Percentiles rank a stretch among this genome's conserved stretches.
phyloP scores from a whole-genome alignment of 2,329 filamentous ascomycete genomes.

The Fusarium algeriense region DNA sequence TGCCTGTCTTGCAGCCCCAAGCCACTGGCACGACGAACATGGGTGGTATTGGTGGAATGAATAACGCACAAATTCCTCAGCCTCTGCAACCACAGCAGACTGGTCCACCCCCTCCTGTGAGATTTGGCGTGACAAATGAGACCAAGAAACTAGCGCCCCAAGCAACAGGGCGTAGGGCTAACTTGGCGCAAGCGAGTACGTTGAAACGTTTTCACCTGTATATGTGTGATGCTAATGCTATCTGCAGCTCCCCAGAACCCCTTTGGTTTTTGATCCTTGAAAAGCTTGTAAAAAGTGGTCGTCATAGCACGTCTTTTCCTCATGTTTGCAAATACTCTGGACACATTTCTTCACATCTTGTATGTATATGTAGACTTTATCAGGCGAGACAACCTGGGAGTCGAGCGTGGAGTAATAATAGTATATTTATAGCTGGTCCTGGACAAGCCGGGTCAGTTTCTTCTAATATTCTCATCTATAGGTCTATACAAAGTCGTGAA shows the following conservation, averaged over 20 bases:
- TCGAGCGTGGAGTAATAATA: conserved; percentile 43
- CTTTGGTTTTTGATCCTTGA: conserved; percentile 60
- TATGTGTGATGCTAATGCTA: conserved; percentile 32
- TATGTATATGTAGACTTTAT: conserved; percentile 42
- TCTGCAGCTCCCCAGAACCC: conserved; percentile 64
- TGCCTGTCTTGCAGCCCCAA: conserved; percentile 62
- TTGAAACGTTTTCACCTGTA: conserved; percentile 50
- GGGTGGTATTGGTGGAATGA: conserved; percentile 61
- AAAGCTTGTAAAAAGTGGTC: conserved; percentile 4
- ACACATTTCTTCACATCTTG: conserved; percentile 44
- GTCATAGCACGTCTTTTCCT: conserved; percentile 12
- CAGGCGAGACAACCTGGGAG: conserved; percentile 37
- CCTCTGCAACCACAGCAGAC: conserved; percentile 62
- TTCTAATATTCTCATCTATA: conserved; percentile 39
- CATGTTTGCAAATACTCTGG: conserved; percentile 40
- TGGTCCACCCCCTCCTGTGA: conserved; percentile 83
- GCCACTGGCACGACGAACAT: conserved; percentile 53
- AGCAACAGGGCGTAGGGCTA: conserved; percentile 88
- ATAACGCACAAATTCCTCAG: conserved; percentile 58
- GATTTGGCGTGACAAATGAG: conserved; percentile 83
- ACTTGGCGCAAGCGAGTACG: conserved; percentile 96
- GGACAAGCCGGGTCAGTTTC: conserved; percentile 23
- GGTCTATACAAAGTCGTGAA: conserved; percentile 26
- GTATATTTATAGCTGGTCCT: conserved; percentile 35
- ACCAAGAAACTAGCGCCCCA: conserved; percentile 85